Conservation (phyloP, 129 eudicot species). For the Helichrysum umbraculigerum region DNA sequence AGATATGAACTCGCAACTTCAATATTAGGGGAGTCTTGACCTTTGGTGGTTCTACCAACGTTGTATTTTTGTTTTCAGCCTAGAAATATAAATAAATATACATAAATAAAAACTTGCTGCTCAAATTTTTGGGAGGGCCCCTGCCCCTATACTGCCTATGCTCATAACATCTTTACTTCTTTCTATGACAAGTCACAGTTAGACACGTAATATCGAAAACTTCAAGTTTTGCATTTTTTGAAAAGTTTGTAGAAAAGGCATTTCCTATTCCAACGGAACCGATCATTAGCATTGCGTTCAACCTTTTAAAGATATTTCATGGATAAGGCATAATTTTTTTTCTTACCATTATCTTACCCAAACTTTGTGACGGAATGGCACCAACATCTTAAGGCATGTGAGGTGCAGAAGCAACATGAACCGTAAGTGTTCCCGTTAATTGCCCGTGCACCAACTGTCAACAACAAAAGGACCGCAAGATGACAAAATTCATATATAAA, state of each 20-base stretch:
- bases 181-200: not conserved
- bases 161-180: not conserved
- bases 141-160: no score
- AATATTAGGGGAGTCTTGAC: no score
- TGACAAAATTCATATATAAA: not conserved
- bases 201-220: no score
- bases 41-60: no score
- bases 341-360: not conserved
- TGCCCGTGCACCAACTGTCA: not conserved
- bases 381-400: conserved; percentile 2
- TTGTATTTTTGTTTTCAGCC: no score
- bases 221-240: no score
- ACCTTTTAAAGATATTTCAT: not conserved
- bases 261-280: not conserved
- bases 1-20: no score
- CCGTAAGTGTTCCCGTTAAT: not conserved
- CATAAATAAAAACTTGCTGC: no score
- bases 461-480: not conserved
- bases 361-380: not conserved
- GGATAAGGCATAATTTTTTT: not conserved
- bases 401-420: conserved; percentile 8
- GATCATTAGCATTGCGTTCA: not conserved
- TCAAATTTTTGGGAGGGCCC: no score
- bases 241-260: not conserved
- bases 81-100: no score